phyloP scores from a whole-genome alignment of 1,139 yeast genomes.

The Magnusiomyces ingens region DNA sequence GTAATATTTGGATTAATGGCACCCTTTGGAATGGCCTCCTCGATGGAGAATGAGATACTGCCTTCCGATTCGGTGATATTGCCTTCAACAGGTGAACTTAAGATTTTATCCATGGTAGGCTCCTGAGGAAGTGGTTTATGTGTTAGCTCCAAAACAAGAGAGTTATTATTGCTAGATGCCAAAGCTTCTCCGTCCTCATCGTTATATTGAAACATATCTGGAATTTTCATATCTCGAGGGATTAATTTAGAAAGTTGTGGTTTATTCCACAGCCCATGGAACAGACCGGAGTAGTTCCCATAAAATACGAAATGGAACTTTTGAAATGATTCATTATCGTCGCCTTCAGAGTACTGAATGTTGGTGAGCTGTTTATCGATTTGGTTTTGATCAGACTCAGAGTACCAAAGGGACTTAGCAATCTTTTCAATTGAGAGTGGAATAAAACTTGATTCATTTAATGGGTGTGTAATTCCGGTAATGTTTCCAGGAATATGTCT shows the following conservation, averaged over 20 bases:
- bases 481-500: constrained; percentile 58
- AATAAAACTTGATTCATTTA: constrained; percentile 48
- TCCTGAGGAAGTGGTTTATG: neutral
- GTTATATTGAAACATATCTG: neutral
- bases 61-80: constrained; percentile 6
- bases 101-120: neutral
- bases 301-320: neutral
- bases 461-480: constrained; percentile 49
- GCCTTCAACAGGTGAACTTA: neutral
- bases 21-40: constrained; percentile 1
- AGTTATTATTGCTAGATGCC: neutral
- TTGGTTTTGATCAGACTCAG: neutral
- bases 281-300: constrained; percentile 5
- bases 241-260: neutral
- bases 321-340: neutral
- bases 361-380: neutral
- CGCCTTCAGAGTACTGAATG: neutral
- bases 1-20: constrained; percentile 18
- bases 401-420: neutral
- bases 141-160: neutral
- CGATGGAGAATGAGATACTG: constrained; percentile 1
- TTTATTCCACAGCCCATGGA: constrained; percentile 1
- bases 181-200: neutral
- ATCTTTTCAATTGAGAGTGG: constrained; percentile 39
- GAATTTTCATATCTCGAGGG: constrained; percentile 1